Evolutionary conservation across 2,329 filamentous ascomycete genomes (phyloP).

Genomic region (Waltergamsia citrina): DNA sequence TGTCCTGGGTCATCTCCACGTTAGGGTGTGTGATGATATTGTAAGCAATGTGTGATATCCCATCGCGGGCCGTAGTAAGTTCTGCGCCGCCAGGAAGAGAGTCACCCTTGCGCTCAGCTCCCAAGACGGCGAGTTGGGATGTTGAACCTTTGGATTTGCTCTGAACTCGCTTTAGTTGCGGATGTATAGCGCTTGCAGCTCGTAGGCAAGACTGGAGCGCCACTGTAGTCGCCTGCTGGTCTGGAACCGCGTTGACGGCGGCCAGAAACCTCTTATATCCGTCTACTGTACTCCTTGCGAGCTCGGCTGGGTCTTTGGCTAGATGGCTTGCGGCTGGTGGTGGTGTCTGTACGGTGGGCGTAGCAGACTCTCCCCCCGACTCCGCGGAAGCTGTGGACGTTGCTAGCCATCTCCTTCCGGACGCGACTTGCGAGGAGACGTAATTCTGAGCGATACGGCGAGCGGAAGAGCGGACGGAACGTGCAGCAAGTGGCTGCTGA

Average conservation of each 20-base stretch:
- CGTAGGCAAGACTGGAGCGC: slow-evolving; percentile 35
- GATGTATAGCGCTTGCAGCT: slow-evolving; percentile 32
- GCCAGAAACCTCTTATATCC: slow-evolving; percentile 30
- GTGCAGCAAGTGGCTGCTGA: background rate
- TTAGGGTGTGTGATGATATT: slow-evolving; percentile 62
- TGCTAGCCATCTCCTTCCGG: slow-evolving; percentile 15
- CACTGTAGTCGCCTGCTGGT: slow-evolving; percentile 28
- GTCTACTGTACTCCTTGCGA: slow-evolving; percentile 30
- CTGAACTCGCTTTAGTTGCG: slow-evolving; percentile 27
- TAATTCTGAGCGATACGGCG: background rate
- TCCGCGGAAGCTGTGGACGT: slow-evolving; percentile 10
- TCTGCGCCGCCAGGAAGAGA: slow-evolving; percentile 19
- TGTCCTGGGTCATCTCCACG: slow-evolving; percentile 67
- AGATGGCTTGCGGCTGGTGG: slow-evolving; percentile 2
- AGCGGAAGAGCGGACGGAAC: background rate
- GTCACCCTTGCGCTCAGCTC: slow-evolving; percentile 20
- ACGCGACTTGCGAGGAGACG: too few relatives aligned
- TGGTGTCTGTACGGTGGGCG: background rate
- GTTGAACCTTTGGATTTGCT: slow-evolving; percentile 34
- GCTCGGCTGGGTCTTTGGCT: slow-evolving; percentile 26
- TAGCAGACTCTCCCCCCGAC: background rate
- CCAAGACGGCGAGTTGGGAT: slow-evolving; percentile 42
- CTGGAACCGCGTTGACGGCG: slow-evolving; percentile 32
- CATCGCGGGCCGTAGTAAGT: slow-evolving; percentile 35
- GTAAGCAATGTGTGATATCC: slow-evolving; percentile 54